phyloP scores from a whole-genome alignment of 1,139 yeast genomes.

The Pichia sp. region DNA sequence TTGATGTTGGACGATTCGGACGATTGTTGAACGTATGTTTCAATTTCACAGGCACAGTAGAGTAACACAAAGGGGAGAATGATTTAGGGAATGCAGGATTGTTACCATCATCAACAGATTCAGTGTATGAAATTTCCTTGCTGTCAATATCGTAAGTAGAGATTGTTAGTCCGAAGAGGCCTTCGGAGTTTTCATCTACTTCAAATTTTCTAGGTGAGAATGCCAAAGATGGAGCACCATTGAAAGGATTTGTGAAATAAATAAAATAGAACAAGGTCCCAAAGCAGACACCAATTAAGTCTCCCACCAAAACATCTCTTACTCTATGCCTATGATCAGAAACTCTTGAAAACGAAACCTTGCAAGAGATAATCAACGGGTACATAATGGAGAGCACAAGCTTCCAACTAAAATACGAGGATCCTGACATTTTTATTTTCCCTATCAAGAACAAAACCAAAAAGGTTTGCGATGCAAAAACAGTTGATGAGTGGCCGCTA shows the following conservation, averaged over 20 bases:
- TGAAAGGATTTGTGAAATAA: constrained; percentile 42
- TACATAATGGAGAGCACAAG: constrained; percentile 33
- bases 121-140: constrained; percentile 1
- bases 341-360: constrained; percentile 41
- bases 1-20: neutral
- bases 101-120: constrained; percentile 2
- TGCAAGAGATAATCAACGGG: constrained; percentile 39
- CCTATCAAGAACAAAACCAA: constrained; percentile 39
- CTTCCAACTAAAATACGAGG: constrained; percentile 35
- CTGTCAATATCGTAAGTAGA: constrained; percentile 4
- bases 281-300: constrained; percentile 36
- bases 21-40: neutral
- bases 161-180: neutral
- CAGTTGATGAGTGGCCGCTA: constrained; percentile 49
- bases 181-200: neutral
- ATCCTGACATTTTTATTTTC: constrained; percentile 38
- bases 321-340: constrained; percentile 49
- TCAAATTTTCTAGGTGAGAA: constrained; percentile 43
- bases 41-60: neutral
- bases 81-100: neutral
- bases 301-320: constrained; percentile 42
- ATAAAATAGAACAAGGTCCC: constrained; percentile 38
- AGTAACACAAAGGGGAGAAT: neutral
- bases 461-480: constrained; percentile 43
- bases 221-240: constrained; percentile 35